A percentile compares a stretch with the other conserved stretches of the same genome.
Conservation (phyloP, 176 grass and related monocot genomes). For the Miscanthus lutarioriparius region DNA sequence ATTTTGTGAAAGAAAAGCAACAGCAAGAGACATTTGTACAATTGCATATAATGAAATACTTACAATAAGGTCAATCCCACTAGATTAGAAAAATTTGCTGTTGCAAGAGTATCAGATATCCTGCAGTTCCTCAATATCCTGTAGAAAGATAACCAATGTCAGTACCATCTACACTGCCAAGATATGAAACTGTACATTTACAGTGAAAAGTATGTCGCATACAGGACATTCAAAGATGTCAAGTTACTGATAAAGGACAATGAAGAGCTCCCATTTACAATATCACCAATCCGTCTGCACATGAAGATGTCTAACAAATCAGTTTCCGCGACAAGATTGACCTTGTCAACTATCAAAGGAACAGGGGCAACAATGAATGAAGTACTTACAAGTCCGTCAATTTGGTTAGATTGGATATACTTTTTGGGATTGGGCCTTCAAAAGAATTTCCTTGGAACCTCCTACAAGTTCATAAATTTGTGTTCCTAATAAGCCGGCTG, state of each 20-base stretch:
- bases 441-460: slow-evolving; percentile 52
- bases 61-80: slow-evolving; percentile 49
- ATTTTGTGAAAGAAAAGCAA: neutral
- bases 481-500: neutral
- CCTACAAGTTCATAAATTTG: slow-evolving; percentile 10
- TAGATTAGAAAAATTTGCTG: slow-evolving; percentile 57
- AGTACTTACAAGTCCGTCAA: slow-evolving; percentile 38
- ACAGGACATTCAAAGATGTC: slow-evolving; percentile 29
- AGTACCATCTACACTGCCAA: neutral
- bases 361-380: neutral
- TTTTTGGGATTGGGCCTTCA: slow-evolving; percentile 41
- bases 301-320: neutral
- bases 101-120: slow-evolving; percentile 17
- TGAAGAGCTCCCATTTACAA: slow-evolving; percentile 25
- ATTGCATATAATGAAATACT: slow-evolving; percentile 14
- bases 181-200: neutral
- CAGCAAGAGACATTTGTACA: neutral
- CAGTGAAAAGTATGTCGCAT: neutral
- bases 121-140: slow-evolving; percentile 15
- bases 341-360: neutral
- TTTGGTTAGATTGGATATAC: slow-evolving; percentile 26
- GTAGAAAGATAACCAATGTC: neutral
- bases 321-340: neutral
- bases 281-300: slow-evolving; percentile 19
- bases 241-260: slow-evolving; percentile 22